Conservation (phyloP, 176 grass and related monocot species). For the Bolboschoenus planiculmis region DNA sequence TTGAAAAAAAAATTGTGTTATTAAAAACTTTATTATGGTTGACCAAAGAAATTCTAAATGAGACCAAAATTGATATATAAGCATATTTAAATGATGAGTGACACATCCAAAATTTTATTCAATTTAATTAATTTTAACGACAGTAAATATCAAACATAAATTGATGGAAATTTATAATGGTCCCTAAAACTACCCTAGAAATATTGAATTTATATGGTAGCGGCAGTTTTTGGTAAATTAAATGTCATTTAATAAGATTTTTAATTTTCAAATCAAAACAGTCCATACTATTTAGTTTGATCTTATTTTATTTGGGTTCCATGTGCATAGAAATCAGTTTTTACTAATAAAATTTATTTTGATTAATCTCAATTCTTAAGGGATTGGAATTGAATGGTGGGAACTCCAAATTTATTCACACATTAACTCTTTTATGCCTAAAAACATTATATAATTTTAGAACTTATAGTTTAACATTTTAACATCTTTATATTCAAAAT, state of each 20-base stretch:
- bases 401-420: neutral
- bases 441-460: neutral
- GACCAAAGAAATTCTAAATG: neutral
- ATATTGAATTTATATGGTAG: too few species aligned
- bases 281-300: neutral
- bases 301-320: neutral
- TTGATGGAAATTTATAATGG: too few species aligned
- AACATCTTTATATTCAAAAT: neutral
- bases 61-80: neutral
- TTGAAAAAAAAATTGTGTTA: neutral
- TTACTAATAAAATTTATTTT: too few species aligned
- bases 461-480: neutral
- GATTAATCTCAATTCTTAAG: neutral
- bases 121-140: neutral
- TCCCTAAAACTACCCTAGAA: too few species aligned
- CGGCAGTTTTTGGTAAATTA: neutral
- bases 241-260: neutral
- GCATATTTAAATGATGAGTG: neutral
- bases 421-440: neutral
- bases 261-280: neutral
- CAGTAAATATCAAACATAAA: neutral
- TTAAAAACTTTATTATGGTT: neutral
- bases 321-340: neutral
- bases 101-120: neutral
- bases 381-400: neutral